These are phyloP conservation scores for Sporopachydermia lactativora DNA, from an alignment of 805 yeast species.

Conservation along the genomic window DNA sequence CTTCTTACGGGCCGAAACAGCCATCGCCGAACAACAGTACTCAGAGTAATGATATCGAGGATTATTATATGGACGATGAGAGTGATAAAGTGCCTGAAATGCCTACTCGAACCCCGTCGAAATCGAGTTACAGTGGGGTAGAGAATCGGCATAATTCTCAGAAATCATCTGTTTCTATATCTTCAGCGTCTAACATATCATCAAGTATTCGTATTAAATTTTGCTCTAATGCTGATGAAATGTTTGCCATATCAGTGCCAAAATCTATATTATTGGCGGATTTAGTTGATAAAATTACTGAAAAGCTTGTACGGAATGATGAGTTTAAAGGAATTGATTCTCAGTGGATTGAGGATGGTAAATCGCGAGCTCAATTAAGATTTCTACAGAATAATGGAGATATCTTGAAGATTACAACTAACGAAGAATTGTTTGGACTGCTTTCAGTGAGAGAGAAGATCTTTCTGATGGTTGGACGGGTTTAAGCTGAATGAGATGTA, in stretches of 20 bases:
- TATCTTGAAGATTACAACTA: neutral
- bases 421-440: neutral
- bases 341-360: neutral
- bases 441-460: neutral
- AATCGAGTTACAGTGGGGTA: neutral
- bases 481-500: too few species aligned
- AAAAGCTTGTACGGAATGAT: neutral
- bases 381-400: constrained; percentile 1
- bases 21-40: neutral
- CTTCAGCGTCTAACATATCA: neutral
- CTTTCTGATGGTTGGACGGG: neutral
- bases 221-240: constrained; percentile 5
- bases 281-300: neutral
- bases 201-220: neutral
- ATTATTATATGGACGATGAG: constrained; percentile 38
- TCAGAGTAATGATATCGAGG: constrained; percentile 23
- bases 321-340: constrained; percentile 1
- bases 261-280: constrained; percentile 1
- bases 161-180: constrained; percentile 10
- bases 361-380: neutral
- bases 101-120: neutral
- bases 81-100: constrained; percentile 15
- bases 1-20: constrained; percentile 25
- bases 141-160: neutral
- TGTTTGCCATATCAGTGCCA: constrained; percentile 4